These are phyloP conservation scores for Fraxinus floribunda DNA, from an alignment of 305 asterid genomes.

Conservation along the genomic window DNA sequence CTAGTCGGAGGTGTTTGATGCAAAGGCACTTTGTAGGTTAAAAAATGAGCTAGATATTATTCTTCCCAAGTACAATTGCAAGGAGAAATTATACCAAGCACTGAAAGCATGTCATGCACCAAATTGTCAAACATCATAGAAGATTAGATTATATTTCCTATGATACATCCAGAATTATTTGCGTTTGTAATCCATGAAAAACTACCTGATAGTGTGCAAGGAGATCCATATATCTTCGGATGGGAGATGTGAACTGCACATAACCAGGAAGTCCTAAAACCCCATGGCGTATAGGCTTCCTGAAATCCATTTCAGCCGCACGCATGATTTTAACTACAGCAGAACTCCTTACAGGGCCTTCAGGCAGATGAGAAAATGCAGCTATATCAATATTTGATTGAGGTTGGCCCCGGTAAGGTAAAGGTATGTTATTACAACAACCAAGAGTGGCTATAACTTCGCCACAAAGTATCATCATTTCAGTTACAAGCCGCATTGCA, in stretches of 20 bases:
- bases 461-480: conserved; percentile 98
- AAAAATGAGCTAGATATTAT: neutral
- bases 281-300: conserved; percentile 93
- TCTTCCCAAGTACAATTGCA: neutral
- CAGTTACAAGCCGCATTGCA: conserved; percentile 94
- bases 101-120: neutral
- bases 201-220: conserved; percentile 89
- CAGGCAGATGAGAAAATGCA: conserved; percentile 86
- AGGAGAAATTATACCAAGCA: neutral
- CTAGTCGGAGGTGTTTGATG: neutral
- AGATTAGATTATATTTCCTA: neutral
- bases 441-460: conserved; percentile 92
- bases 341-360: conserved; percentile 92
- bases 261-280: conserved; percentile 92
- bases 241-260: conserved; percentile 97
- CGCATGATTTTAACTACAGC: conserved; percentile 81
- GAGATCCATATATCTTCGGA: conserved; percentile 93
- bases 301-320: conserved; percentile 92
- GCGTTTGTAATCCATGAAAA: conserved; percentile 14
- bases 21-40: neutral
- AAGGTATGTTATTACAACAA: conserved; percentile 62
- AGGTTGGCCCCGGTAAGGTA: conserved; percentile 96
- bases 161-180: conserved; percentile 7
- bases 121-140: neutral
- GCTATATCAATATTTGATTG: conserved; percentile 81